Conservation (phyloP, 208 protist genomes). For the Leishmania braziliensis region DNA sequence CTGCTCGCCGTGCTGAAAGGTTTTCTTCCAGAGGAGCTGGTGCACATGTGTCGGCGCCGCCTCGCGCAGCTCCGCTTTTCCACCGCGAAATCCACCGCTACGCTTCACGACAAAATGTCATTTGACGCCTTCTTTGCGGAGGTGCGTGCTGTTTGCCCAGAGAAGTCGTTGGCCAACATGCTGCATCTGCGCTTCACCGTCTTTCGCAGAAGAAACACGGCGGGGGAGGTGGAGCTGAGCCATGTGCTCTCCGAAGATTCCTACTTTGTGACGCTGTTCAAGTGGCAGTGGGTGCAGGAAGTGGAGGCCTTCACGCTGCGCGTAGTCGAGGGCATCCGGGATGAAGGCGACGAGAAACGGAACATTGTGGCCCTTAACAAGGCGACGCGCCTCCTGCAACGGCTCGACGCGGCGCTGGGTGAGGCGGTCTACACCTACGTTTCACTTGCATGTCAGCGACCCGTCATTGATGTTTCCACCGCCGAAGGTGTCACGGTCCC, state of each 20-base stretch:
- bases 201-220: conserved; percentile 17
- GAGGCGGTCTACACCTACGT: conserved; percentile 51
- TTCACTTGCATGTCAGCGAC: conserved; percentile 61
- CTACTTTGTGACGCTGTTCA: conserved; percentile 72
- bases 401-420: conserved; percentile 47
- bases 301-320: conserved; percentile 79
- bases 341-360: conserved; percentile 37
- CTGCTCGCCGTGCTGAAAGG: conserved; percentile 60
- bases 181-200: conserved; percentile 74
- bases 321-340: conserved; percentile 69
- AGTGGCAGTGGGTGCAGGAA: conserved; percentile 66
- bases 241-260: conserved; percentile 37
- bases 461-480: conserved; percentile 63
- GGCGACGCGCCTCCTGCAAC: conserved; percentile 40
- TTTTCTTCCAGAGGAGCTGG: conserved; percentile 71
- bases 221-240: conserved; percentile 17
- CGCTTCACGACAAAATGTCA: conserved; percentile 26
- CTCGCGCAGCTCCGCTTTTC: conserved; percentile 37
- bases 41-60: conserved; percentile 43
- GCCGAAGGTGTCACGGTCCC: conserved; percentile 44
- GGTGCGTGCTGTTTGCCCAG: conserved; percentile 63
- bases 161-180: conserved; percentile 72
- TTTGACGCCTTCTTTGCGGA: conserved; percentile 40
- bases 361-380: conserved; percentile 52
- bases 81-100: conserved; percentile 5